These are phyloP conservation scores for Quercus lobata DNA, from an alignment of 331 rosid genomes.

Conservation along the genomic window DNA sequence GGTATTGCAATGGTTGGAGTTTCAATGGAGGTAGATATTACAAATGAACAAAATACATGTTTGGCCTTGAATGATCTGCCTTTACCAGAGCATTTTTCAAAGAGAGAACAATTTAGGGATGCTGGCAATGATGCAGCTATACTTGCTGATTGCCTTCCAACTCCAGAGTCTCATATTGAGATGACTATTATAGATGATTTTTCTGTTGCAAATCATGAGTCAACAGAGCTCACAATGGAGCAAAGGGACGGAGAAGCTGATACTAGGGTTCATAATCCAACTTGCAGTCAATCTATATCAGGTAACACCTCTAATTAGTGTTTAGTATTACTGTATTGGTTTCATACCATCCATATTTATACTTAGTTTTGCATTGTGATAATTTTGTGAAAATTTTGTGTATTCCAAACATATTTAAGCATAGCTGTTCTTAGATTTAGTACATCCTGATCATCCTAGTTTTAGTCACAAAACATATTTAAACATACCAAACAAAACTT, in stretches of 20 bases:
- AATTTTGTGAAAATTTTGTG: background rate
- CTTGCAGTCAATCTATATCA: slow-evolving; percentile 29
- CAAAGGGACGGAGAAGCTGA: slow-evolving; percentile 27
- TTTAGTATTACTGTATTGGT: background rate
- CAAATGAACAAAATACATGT: slow-evolving; percentile 19
- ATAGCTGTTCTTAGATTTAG: background rate
- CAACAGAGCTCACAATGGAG: slow-evolving; percentile 33
- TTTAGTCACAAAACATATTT: background rate
- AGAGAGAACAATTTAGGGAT: slow-evolving; percentile 17
- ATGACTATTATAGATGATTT: slow-evolving; percentile 21
- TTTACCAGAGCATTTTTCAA: slow-evolving; percentile 21
- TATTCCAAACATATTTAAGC: background rate
- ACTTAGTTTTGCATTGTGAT: background rate
- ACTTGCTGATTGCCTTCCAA: slow-evolving; percentile 26
- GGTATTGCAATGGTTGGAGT: slow-evolving; percentile 16
- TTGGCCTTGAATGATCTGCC: slow-evolving; percentile 11
- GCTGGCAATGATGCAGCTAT: slow-evolving; percentile 21
- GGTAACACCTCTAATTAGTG: slow-evolving; percentile 28
- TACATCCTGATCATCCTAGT: too few relatives aligned
- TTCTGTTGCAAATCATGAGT: slow-evolving; percentile 13
- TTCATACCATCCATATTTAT: background rate
- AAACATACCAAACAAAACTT: background rate
- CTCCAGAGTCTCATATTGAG: slow-evolving; percentile 17
- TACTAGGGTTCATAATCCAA: slow-evolving; percentile 15
- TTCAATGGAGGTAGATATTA: slow-evolving; percentile 24